Evolutionary conservation across 257 asterid genomes (phyloP).

Genomic region (Ocimum tenuiflorum): DNA sequence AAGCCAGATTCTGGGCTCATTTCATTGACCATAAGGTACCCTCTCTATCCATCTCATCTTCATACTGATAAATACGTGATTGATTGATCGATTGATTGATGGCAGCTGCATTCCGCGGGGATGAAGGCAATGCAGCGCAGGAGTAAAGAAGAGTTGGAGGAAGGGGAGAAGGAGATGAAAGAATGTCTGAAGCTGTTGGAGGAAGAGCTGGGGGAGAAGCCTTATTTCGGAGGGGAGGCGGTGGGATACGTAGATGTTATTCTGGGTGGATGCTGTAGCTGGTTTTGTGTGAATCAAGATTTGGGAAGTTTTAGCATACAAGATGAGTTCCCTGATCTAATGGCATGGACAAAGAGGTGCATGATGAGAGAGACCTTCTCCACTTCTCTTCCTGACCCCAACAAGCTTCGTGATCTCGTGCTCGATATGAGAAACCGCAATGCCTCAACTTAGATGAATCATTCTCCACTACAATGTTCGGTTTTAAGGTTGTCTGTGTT

Average conservation of each 20-base stretch:
- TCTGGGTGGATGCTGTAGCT: slow-evolving; percentile 25
- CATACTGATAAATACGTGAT: too few relatives aligned
- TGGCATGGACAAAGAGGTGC: slow-evolving; percentile 39
- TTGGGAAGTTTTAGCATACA: slow-evolving; percentile 27
- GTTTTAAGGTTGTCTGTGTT: neutral
- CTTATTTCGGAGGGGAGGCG: slow-evolving; percentile 36
- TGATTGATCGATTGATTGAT: too few relatives aligned
- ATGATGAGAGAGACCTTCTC: slow-evolving; percentile 24
- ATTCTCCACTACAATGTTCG: too few relatives aligned
- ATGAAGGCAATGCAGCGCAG: slow-evolving; percentile 13
- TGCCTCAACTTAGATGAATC: neutral
- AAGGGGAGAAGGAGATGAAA: slow-evolving; percentile 27
- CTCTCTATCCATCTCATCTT: neutral
- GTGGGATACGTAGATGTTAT: slow-evolving; percentile 36
- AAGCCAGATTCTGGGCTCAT: slow-evolving; percentile 35
- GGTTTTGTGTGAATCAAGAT: slow-evolving; percentile 32
- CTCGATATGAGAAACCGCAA: neutral
- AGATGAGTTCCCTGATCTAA: slow-evolving; percentile 26
- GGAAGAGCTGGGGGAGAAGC: slow-evolving; percentile 29
- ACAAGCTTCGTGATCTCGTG: neutral
- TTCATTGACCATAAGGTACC: slow-evolving; percentile 32
- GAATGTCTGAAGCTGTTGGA: slow-evolving; percentile 27
- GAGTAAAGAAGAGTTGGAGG: slow-evolving; percentile 27
- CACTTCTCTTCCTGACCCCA: neutral
- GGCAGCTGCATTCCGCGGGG: slow-evolving; percentile 6